These are phyloP conservation scores for Groenewaldozyma auringiensis DNA, from an alignment of 1,139 yeast genomes.

Conservation along the genomic window DNA sequence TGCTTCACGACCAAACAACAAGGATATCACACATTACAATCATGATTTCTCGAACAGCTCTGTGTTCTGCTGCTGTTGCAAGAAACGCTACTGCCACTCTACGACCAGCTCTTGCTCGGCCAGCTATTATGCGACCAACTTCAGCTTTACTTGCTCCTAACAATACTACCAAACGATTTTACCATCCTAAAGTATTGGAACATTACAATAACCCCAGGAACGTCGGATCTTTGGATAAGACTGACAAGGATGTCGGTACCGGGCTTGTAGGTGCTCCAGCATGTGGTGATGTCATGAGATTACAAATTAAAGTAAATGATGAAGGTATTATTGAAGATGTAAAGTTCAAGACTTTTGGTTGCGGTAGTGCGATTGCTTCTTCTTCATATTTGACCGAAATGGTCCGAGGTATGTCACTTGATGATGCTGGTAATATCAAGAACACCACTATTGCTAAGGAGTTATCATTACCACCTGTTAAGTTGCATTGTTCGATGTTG, in stretches of 20 bases:
- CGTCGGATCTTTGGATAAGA: slow-evolving; percentile 86
- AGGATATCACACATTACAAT: too few relatives aligned
- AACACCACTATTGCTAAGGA: slow-evolving; percentile 92
- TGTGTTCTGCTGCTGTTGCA: neutral
- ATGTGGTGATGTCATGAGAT: slow-evolving; percentile 98
- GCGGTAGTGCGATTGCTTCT: slow-evolving; percentile 96
- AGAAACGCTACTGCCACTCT: neutral
- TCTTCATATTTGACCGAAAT: slow-evolving; percentile 91
- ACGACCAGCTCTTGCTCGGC: slow-evolving; percentile 3
- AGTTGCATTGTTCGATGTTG: slow-evolving; percentile 94
- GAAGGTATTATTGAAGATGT: slow-evolving; percentile 91
- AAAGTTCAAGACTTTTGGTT: slow-evolving; percentile 95
- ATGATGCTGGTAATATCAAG: slow-evolving; percentile 85
- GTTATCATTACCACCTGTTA: slow-evolving; percentile 90
- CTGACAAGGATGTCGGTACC: slow-evolving; percentile 77
- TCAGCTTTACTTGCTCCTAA: neutral
- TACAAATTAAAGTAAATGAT: slow-evolving; percentile 88
- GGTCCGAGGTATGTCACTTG: slow-evolving; percentile 90
- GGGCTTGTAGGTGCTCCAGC: slow-evolving; percentile 98
- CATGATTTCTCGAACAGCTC: slow-evolving; percentile 2
- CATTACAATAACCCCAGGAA: slow-evolving; percentile 96
- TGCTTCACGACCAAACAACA: too few relatives aligned
- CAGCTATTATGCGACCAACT: neutral
- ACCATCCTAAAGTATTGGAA: slow-evolving; percentile 50
- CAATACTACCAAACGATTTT: slow-evolving; percentile 11